Percentiles rank a stretch among this genome's conserved stretches.
These are phyloP conservation scores for Nakaseomyces delphensis DNA, from an alignment of 1,139 yeast species.

Conservation along the genomic window DNA sequence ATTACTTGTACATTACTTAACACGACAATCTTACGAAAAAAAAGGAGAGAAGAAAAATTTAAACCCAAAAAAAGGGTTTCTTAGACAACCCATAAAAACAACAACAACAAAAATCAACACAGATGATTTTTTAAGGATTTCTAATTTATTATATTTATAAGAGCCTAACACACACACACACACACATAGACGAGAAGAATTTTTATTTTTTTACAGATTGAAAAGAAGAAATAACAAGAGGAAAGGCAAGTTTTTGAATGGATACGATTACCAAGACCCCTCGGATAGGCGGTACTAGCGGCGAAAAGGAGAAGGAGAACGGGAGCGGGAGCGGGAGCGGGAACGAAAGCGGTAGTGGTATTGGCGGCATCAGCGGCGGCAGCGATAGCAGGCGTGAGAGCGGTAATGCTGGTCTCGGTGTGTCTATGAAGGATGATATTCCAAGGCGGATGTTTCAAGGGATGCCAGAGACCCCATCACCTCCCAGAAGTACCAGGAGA, in stretches of 20 bases:
- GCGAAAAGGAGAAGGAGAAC: too few relatives aligned
- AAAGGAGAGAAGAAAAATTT: too few relatives aligned
- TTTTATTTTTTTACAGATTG: neutral
- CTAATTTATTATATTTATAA: too few relatives aligned
- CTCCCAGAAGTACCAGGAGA: constrained; percentile 5
- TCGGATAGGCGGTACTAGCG: too few relatives aligned
- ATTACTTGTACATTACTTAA: too few relatives aligned
- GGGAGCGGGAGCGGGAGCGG: neutral
- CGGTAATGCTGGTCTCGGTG: neutral
- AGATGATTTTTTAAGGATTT: too few relatives aligned
- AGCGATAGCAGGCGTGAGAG: neutral
- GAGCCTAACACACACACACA: too few relatives aligned
- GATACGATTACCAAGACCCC: constrained; percentile 5
- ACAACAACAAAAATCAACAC: too few relatives aligned
- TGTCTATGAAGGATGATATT: neutral
- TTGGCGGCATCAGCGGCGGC: neutral
- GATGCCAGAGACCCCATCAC: constrained; percentile 6
- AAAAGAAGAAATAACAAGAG: neutral
- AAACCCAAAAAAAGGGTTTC: too few relatives aligned
- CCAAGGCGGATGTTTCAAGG: neutral
- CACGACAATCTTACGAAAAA: too few relatives aligned
- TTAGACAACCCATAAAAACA: too few relatives aligned
- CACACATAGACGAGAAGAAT: too few relatives aligned
- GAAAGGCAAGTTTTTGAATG: neutral
- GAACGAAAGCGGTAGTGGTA: neutral